Percentiles rank a stretch among this genome's conserved stretches.
Evolutionary conservation across 2,329 filamentous ascomycete genomes (phyloP).

Genomic region (Cladosporium sphaerospermum): DNA sequence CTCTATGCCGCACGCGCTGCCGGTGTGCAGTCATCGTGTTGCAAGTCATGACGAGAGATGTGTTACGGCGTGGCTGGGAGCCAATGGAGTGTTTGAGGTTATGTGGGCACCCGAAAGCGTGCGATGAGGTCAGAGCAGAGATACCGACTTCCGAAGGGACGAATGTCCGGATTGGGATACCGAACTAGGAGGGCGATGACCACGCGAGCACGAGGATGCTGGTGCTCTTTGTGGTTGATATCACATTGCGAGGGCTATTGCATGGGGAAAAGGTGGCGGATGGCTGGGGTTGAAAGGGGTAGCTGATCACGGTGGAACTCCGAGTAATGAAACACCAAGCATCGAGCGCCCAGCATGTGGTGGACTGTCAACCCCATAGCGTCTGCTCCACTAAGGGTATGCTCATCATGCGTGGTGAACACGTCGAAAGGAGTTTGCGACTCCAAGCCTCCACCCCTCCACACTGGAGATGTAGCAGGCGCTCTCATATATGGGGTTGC

Average conservation of each 20-base stretch:
- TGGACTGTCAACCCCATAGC: slow-evolving; percentile 2
- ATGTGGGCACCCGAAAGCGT: slow-evolving; percentile 10
- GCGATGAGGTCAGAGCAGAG: not conserved
- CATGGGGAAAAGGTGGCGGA: no score
- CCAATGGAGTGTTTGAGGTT: not conserved
- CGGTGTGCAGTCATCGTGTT: slow-evolving; percentile 1
- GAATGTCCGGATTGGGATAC: no score
- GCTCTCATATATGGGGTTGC: not conserved
- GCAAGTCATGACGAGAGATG: slow-evolving; percentile 9
- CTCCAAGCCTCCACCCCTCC: not conserved
- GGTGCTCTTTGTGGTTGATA: no score
- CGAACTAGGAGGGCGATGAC: no score
- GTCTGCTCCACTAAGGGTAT: not conserved
- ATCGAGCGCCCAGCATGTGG: not conserved
- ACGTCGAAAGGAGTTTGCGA: not conserved
- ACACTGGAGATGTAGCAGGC: not conserved
- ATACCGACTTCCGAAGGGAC: no score
- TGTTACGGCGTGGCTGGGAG: slow-evolving; percentile 3
- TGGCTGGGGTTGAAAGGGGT: not conserved
- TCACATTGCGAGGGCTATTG: no score
- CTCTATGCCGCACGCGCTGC: not conserved
- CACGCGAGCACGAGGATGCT: no score
- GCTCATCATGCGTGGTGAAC: not conserved
- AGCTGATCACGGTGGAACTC: not conserved
- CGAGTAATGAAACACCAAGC: not conserved